These are phyloP conservation scores for Salix purpurea DNA, from an alignment of 345 rosid species.

Conservation along the genomic window DNA sequence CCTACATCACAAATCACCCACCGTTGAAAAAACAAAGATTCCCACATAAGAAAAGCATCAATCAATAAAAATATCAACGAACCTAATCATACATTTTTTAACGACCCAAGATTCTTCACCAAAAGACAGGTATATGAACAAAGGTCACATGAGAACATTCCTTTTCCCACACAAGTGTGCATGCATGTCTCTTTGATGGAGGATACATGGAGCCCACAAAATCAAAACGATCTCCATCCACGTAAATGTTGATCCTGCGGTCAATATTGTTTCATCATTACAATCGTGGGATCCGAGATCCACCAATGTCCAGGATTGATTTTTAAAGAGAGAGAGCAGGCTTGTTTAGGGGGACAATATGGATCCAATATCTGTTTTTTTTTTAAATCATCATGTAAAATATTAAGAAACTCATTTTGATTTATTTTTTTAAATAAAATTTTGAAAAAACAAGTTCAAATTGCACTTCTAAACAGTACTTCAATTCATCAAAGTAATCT, in stretches of 20 bases:
- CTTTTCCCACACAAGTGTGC: neutral
- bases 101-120: constrained; percentile 6
- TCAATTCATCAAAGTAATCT: too few species aligned
- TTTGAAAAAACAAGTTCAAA: too few species aligned
- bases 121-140: neutral
- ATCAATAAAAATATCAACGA: neutral
- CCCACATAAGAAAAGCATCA: neutral
- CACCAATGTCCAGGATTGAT: too few species aligned
- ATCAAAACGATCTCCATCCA: neutral
- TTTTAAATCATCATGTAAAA: too few species aligned
- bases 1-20: neutral
- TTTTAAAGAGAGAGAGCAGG: neutral
- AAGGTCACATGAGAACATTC: neutral
- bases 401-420: too few species aligned
- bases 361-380: neutral
- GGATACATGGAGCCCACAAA: neutral
- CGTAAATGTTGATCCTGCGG: constrained; percentile 7
- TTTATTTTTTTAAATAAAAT: too few species aligned
- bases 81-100: neutral
- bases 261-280: neutral
- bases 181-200: too few species aligned
- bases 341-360: neutral
- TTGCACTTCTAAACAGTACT: too few species aligned
- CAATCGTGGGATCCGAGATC: neutral
- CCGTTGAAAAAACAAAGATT: constrained; percentile 7